Conservation (phyloP, 768 basidiomycete species). For the Podaxis sp. region DNA sequence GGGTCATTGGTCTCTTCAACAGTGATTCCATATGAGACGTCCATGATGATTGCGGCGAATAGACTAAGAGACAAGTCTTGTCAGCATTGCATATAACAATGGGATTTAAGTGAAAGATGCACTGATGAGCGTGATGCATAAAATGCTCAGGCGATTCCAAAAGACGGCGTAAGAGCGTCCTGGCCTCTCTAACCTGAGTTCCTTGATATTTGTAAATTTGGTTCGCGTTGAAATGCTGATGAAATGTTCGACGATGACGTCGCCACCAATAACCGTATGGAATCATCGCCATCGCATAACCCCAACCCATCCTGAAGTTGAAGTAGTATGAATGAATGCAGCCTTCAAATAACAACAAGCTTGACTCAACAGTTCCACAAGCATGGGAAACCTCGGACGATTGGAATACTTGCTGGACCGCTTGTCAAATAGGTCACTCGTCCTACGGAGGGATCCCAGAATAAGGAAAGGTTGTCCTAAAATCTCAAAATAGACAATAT, state of each 20-base stretch:
- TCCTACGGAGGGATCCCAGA: conserved; percentile 5
- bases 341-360: neutral
- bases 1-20: neutral
- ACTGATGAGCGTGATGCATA: conserved; percentile 25
- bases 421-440: conserved; percentile 15
- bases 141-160: conserved; percentile 19
- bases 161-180: conserved; percentile 17
- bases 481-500: conserved; percentile 13
- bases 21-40: conserved; percentile 9
- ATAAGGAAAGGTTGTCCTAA: conserved; percentile 13
- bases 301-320: conserved; percentile 21
- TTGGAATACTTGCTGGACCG: conserved; percentile 15
- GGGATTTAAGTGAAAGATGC: neutral
- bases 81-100: neutral
- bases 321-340: neutral
- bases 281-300: conserved; percentile 18
- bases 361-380: neutral
- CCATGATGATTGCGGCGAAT: conserved; percentile 8
- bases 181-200: conserved; percentile 19
- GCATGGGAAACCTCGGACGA: conserved; percentile 8
- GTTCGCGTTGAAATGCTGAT: conserved; percentile 21
- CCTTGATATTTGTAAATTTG: conserved; percentile 19
- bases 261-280: conserved; percentile 25
- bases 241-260: conserved; percentile 21
- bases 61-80: neutral